A percentile compares a stretch with the other conserved stretches of the same genome.
phyloP scores from a whole-genome alignment of 2,329 filamentous ascomycete genomes.

The Apiospora hydei region DNA sequence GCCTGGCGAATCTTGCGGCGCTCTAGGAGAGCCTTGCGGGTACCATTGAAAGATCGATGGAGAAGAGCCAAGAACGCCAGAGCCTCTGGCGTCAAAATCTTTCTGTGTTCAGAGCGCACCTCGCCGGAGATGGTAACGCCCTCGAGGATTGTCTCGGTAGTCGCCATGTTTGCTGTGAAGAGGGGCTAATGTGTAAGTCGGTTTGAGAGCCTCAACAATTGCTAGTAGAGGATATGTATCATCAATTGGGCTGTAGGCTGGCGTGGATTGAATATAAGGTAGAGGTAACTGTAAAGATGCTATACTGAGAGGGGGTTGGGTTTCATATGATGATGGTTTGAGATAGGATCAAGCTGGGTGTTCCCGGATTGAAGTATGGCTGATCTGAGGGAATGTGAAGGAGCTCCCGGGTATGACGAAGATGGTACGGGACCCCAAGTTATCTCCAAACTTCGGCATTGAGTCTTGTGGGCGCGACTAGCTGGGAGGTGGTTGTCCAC shows the following conservation, averaged over 20 bases:
- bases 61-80: conserved; percentile 92
- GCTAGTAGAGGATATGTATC: background rate
- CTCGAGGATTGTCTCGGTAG: conserved; percentile 79
- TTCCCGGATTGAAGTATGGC: conserved; percentile 19
- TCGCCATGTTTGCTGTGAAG: conserved; percentile 60
- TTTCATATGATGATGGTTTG: conserved; percentile 1
- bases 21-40: conserved; percentile 87
- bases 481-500: background rate
- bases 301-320: background rate
- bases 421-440: conserved; percentile 14
- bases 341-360: conserved; percentile 2
- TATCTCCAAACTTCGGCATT: conserved; percentile 21
- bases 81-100: conserved; percentile 91
- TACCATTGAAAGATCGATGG: conserved; percentile 91
- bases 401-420: conserved; percentile 10
- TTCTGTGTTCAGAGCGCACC: conserved; percentile 79
- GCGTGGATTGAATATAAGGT: background rate
- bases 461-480: background rate
- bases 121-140: conserved; percentile 86
- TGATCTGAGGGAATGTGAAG: background rate
- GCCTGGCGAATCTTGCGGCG: conserved; percentile 86
- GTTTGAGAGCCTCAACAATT: background rate
- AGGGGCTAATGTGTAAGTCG: conserved; percentile 6
- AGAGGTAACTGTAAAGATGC: background rate
- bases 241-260: background rate